phyloP scores from a whole-genome alignment of 2,329 filamentous ascomycete species.

The Neonectria magnoliae region DNA sequence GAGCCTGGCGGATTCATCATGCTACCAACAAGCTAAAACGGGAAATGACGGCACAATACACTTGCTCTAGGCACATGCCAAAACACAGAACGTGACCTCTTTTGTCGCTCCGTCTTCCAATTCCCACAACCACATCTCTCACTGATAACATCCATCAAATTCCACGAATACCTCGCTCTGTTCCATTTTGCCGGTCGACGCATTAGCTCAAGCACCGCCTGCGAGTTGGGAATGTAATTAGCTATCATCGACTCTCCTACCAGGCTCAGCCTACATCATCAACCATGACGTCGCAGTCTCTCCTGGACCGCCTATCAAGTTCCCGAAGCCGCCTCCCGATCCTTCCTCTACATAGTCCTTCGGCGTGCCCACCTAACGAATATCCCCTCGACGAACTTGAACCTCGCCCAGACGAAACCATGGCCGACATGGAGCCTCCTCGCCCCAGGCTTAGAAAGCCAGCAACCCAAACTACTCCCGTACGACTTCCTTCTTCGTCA shows the following conservation, averaged over 20 bases:
- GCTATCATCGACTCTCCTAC: conserved; percentile 3
- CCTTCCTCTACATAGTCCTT: conserved; percentile 41
- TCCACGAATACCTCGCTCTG: not conserved
- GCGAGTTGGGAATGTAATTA: conserved; percentile 5
- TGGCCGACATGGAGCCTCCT: conserved; percentile 35
- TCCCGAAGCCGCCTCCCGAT: conserved; percentile 38
- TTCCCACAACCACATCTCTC: not conserved
- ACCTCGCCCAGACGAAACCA: conserved; percentile 47
- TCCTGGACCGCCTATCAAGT: conserved; percentile 43
- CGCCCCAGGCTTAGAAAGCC: conserved; percentile 36
- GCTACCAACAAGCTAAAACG: not conserved
- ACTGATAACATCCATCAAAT: not conserved
- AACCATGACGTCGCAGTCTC: conserved; percentile 43
- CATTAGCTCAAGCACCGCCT: not conserved
- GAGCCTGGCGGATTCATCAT: not conserved
- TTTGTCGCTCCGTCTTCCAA: not conserved
- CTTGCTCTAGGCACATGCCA: conserved; percentile 22
- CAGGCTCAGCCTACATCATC: not conserved
- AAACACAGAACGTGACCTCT: conserved; percentile 21
- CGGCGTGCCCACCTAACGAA: conserved; percentile 43
- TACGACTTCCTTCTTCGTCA: conserved; percentile 30
- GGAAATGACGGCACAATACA: not conserved
- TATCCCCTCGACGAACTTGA: conserved; percentile 53
- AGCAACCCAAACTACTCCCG: conserved; percentile 17
- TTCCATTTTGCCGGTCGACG: not conserved